Percentiles rank a stretch among this genome's conserved stretches.
Evolutionary conservation across 176 grass and related monocot species (phyloP).

Genomic region (Carex kokanica): DNA sequence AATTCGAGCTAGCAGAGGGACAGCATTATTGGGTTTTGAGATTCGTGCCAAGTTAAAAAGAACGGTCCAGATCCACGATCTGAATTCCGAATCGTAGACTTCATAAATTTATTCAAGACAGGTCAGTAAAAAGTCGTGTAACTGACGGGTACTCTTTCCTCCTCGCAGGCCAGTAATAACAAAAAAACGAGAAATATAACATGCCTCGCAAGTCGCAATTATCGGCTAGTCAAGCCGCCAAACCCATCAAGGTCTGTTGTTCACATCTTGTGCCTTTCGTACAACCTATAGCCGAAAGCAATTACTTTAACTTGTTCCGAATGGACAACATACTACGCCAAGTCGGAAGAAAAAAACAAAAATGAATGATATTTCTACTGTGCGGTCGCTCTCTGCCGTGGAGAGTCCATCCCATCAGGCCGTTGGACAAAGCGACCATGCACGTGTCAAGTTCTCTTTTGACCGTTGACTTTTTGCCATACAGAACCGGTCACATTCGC

Average conservation of each 20-base stretch:
- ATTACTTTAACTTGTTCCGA: background rate
- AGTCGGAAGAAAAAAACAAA: background rate
- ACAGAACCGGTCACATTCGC: slow-evolving; percentile 3
- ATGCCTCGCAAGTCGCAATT: background rate
- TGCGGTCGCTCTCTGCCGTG: background rate
- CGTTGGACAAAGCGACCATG: background rate
- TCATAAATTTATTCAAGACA: no score
- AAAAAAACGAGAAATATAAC: background rate
- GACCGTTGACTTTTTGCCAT: slow-evolving; percentile 10
- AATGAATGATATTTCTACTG: background rate
- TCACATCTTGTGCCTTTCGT: background rate
- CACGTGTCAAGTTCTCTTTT: slow-evolving; percentile 7
- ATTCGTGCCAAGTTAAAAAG: no score
- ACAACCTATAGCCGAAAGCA: background rate
- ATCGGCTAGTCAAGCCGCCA: background rate
- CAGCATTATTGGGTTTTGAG: no score
- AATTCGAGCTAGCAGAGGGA: no score
- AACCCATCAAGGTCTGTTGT: background rate
- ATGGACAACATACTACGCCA: background rate
- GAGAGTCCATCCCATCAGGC: background rate
- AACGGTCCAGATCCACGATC: no score
- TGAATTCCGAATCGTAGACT: no score
- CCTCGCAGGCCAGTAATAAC: no score
- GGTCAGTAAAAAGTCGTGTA: no score
- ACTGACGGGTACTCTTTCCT: no score